Evolutionary conservation across 352 stramenopile genomes (phyloP).

Genomic region (Phytophthora sp.): DNA sequence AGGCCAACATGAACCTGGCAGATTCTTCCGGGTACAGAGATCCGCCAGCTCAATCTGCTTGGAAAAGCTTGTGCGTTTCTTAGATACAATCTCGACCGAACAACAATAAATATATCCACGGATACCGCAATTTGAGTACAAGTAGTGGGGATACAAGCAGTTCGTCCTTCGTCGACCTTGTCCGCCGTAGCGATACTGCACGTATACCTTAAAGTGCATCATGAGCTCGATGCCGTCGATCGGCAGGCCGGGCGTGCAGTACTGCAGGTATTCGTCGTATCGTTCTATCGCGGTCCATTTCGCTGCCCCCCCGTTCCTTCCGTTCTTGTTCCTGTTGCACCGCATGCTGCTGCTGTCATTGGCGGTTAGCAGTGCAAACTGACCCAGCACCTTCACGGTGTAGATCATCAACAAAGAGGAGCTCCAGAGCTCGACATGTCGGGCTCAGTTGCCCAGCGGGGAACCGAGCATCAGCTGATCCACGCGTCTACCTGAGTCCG

Average conservation of each 20-base stretch:
- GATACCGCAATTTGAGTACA: no score
- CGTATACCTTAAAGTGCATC: no score
- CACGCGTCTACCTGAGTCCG: constrained; percentile 78
- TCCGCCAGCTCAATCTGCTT: no score
- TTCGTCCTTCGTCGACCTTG: no score
- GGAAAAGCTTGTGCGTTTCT: no score
- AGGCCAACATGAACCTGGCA: no score
- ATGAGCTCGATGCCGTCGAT: constrained; percentile 73
- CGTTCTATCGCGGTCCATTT: constrained; percentile 52
- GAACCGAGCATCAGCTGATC: constrained; percentile 88
- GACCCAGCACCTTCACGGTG: constrained; percentile 90
- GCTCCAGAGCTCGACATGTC: constrained; percentile 87
- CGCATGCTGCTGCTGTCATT: constrained; percentile 75
- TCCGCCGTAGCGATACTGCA: no score
- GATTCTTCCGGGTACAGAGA: no score
- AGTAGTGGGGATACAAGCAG: no score
- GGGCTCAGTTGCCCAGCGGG: constrained; percentile 78
- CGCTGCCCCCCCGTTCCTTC: constrained; percentile 33
- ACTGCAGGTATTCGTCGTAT: constrained; percentile 80
- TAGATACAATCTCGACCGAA: no score
- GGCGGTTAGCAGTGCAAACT: constrained; percentile 82
- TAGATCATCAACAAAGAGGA: constrained; percentile 90
- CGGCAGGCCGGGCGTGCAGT: constrained; percentile 80
- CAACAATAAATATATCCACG: no score
- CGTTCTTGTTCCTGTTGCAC: constrained; percentile 40